phyloP scores from a whole-genome alignment of 2,329 filamentous ascomycete species.

The Teratosphaeria viscida region DNA sequence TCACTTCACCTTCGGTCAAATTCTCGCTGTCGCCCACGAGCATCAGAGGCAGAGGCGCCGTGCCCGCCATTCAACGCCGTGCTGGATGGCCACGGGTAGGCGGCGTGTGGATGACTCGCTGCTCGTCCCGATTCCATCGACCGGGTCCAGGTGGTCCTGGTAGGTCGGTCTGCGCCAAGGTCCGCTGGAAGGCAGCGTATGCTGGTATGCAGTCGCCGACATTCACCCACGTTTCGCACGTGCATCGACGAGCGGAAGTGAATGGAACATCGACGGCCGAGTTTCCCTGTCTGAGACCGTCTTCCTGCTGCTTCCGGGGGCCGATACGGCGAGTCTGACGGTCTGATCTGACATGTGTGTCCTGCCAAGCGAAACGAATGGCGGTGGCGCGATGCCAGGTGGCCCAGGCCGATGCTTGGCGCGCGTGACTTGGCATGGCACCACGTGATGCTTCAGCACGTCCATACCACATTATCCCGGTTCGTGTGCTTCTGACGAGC shows the following conservation, averaged over 20 bases:
- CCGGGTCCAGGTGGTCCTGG: neutral
- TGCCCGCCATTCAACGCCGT: neutral
- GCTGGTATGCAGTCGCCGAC: neutral
- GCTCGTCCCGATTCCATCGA: neutral
- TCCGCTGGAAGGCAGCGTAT: neutral
- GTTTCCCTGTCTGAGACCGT: neutral
- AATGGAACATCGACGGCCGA: neutral
- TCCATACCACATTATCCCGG: neutral
- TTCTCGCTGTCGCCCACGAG: neutral
- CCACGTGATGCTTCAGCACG: neutral
- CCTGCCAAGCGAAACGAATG: neutral
- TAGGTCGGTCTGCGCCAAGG: neutral
- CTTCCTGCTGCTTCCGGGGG: neutral
- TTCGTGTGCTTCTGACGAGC: too few species aligned
- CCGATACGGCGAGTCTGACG: neutral
- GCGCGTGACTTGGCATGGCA: neutral
- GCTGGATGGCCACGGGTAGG: neutral
- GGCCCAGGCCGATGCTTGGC: neutral
- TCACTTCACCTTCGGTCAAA: neutral
- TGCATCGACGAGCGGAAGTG: neutral
- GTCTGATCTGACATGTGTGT: neutral
- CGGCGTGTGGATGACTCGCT: neutral
- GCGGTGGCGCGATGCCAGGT: neutral
- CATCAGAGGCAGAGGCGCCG: neutral
- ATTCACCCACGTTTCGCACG: neutral